phyloP scores from a whole-genome alignment of 768 basidiomycete genomes.

The Lentinula boryana region DNA sequence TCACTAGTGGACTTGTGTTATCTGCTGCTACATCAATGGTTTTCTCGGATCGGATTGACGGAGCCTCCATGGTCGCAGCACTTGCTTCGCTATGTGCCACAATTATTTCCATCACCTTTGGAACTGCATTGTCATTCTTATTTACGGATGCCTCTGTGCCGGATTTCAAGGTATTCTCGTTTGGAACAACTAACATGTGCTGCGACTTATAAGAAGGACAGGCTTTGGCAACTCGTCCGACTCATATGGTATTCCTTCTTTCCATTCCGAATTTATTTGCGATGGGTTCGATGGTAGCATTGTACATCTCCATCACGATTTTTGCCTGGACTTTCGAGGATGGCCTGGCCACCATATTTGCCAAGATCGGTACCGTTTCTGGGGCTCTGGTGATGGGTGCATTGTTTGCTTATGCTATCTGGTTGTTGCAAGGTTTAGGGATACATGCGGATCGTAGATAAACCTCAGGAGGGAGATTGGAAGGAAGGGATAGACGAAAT shows the following conservation, averaged over 20 bases:
- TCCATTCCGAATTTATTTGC: slow-evolving; percentile 11
- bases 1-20: slow-evolving; percentile 10
- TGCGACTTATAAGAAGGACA: not conserved
- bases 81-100: slow-evolving; percentile 9
- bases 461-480: not conserved
- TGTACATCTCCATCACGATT: slow-evolving; percentile 9
- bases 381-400: slow-evolving; percentile 7
- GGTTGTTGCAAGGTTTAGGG: slow-evolving; percentile 9
- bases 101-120: slow-evolving; percentile 9
- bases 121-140: slow-evolving; percentile 9
- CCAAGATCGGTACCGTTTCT: slow-evolving; percentile 8
- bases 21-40: slow-evolving; percentile 9
- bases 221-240: slow-evolving; percentile 6
- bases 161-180: slow-evolving; percentile 2
- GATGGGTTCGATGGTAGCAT: slow-evolving; percentile 9
- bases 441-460: not conserved
- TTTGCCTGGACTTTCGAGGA: slow-evolving; percentile 7
- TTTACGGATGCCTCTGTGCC: slow-evolving; percentile 7
- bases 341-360: slow-evolving; percentile 1
- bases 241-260: slow-evolving; percentile 8
- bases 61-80: slow-evolving; percentile 7
- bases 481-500: not conserved
- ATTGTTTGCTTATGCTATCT: slow-evolving; percentile 7
- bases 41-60: slow-evolving; percentile 7
- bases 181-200: not conserved